Evolutionary conservation across 2,329 filamentous ascomycete genomes (phyloP).

Genomic region (Stagonosporopsis chrysanthemi): DNA sequence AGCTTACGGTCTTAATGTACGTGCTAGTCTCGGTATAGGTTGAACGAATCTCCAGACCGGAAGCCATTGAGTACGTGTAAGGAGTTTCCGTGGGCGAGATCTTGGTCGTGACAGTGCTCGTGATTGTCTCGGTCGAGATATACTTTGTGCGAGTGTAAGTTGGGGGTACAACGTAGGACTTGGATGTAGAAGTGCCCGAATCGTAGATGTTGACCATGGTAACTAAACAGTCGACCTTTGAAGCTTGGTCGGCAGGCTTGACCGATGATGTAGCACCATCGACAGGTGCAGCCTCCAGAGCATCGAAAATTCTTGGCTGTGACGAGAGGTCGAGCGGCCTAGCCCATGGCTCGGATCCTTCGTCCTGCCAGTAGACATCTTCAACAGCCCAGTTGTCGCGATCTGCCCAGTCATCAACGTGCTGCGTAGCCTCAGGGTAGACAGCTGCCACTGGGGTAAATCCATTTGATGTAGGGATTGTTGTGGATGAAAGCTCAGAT

Average conservation of each 20-base stretch:
- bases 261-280: not conserved
- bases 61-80: slow-evolving; percentile 11
- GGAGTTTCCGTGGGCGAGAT: slow-evolving; percentile 13
- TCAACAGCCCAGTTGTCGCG: slow-evolving; percentile 14
- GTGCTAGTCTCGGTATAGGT: slow-evolving; percentile 14
- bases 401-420: slow-evolving; percentile 13
- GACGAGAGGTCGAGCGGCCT: not conserved
- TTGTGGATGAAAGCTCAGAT: slow-evolving; percentile 6
- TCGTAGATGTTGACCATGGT: slow-evolving; percentile 15
- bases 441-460: slow-evolving; percentile 13
- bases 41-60: slow-evolving; percentile 3
- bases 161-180: slow-evolving; percentile 10
- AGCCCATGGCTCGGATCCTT: not conserved
- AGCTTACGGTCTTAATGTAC: slow-evolving; percentile 5
- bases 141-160: slow-evolving; percentile 16
- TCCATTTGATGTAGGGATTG: slow-evolving; percentile 3
- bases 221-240: slow-evolving; percentile 15
- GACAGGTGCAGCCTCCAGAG: not conserved
- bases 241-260: not conserved
- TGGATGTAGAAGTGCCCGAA: slow-evolving; percentile 10
- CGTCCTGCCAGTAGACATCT: slow-evolving; percentile 15
- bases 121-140: slow-evolving; percentile 11
- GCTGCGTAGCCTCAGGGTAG: slow-evolving; percentile 13
- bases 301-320: not conserved
- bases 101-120: slow-evolving; percentile 11